Base-by-base conservation (phyloP, 768 basidiomycete species). In the Cubamyces sp. region DNA sequence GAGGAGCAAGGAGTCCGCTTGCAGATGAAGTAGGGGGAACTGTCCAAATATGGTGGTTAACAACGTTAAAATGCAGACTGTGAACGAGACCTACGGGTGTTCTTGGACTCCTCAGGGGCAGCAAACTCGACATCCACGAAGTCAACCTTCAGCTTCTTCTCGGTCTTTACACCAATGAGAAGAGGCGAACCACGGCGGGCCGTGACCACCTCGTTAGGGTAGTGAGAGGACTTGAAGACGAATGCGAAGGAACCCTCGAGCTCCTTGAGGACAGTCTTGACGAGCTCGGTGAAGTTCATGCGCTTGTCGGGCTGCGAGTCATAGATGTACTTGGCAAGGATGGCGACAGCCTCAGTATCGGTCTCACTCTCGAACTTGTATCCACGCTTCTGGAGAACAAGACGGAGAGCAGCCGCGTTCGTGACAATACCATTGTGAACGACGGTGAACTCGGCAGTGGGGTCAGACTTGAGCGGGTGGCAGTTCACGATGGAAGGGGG, bases 401-500 rank as follows among this genome's bases (percentile, higher is more conserved):
- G 86, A 64, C 91, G 85, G 70, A 99, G 88, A 67, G 95, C 96
- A 14, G 79, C 80, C 68, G 84, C 87, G 81, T 97, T 98, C 76
- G 96, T 99, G 72, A 98, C 96, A 73, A 98, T 98, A 72, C 97
- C 97, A 70, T 99, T 98, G 84, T 99, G 97, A 26, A 99, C 96
- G 68, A 98, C 78, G 61, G 88, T 86, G 79, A 99, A 98, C 71
- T 98, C 95, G 62, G 84, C 80, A 57, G 75, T 81, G 25, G 84
- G 78, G 70, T 96, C 94, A 16, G 91, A 92, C 70, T 88, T 88
- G 70, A 97, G 86, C 56, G 97, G 97, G 75, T 99, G 97, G 78
- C 96, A 98, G 78, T 99, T 99, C 69, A 83, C 75, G 55, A 86
- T 83, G 3, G 88, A 90, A 21, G 95, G 96, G 19, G 88, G 85